Percentiles rank a stretch among this genome's conserved stretches.
Conservation (phyloP, 2,329 filamentous ascomycete genomes). For the Botryotinia calthae region DNA sequence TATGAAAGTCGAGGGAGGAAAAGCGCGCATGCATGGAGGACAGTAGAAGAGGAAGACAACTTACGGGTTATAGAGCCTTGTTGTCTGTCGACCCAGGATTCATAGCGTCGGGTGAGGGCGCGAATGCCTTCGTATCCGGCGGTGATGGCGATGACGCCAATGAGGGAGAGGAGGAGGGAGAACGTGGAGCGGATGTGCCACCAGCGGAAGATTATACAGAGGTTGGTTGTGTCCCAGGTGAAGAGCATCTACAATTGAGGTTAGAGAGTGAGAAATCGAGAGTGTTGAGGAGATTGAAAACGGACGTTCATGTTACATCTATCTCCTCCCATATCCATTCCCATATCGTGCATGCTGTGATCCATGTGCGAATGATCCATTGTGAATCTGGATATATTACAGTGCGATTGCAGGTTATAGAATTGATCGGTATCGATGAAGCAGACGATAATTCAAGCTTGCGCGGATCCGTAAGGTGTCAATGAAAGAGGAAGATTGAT, state of each 20-base stretch:
- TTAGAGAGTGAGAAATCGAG: neutral
- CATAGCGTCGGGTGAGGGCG: conserved; percentile 73
- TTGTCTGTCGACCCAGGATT: conserved; percentile 46
- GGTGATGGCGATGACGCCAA: conserved; percentile 77
- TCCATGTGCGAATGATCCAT: conserved; percentile 27
- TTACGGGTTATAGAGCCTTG: conserved; percentile 35
- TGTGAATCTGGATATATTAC: neutral
- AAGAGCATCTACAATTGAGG: conserved; percentile 79
- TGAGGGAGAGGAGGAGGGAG: conserved; percentile 76
- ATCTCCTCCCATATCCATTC: conserved; percentile 50
- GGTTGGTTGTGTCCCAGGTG: conserved; percentile 89
- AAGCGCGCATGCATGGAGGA: neutral
- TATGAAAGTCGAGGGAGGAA: conserved; percentile 22
- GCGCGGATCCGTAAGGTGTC: neutral
- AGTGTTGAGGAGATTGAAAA: neutral
- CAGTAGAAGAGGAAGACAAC: conserved; percentile 23
- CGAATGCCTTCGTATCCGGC: conserved; percentile 93
- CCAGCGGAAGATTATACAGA: conserved; percentile 91
- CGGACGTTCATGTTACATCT: conserved; percentile 91
- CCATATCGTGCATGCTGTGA: conserved; percentile 48
- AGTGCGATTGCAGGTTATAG: neutral
- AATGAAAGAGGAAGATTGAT: neutral
- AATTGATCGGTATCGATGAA: neutral
- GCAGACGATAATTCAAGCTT: neutral
- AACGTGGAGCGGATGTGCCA: conserved; percentile 79